phyloP scores from a whole-genome alignment of 2,329 filamentous ascomycete genomes.

The Dactylellina drechsleri region DNA sequence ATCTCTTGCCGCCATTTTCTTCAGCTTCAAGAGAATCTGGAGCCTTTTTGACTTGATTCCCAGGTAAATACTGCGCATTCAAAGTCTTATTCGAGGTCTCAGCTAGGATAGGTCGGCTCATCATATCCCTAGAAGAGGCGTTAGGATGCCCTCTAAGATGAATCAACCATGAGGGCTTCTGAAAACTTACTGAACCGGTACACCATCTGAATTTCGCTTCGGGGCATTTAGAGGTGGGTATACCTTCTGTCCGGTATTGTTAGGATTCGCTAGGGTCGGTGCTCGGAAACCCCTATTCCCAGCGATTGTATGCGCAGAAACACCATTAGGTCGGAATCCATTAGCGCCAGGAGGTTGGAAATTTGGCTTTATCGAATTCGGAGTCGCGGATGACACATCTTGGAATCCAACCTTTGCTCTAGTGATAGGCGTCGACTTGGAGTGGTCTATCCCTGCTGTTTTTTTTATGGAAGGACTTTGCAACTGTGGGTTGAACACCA shows the following conservation, averaged over 20 bases:
- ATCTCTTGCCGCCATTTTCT: constrained; percentile 34
- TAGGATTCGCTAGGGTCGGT: constrained; percentile 39
- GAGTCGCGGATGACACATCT: constrained; percentile 31
- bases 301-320: constrained; percentile 33
- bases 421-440: constrained; percentile 58
- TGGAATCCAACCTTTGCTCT: constrained; percentile 55
- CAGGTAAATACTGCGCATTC: constrained; percentile 20
- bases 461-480: constrained; percentile 58
- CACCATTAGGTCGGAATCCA: constrained; percentile 45
- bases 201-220: constrained; percentile 49
- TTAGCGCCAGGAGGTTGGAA: constrained; percentile 56
- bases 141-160: background rate
- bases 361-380: constrained; percentile 52
- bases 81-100: constrained; percentile 41
- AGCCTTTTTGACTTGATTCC: constrained; percentile 32
- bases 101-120: constrained; percentile 43
- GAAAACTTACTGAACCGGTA: constrained; percentile 41
- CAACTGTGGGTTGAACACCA: constrained; percentile 57
- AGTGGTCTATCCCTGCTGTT: constrained; percentile 58
- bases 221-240: constrained; percentile 48
- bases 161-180: background rate
- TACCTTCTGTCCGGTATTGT: constrained; percentile 31
- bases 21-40: constrained; percentile 12
- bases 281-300: constrained; percentile 41
- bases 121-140: constrained; percentile 34